Conservation (phyloP, 2,329 filamentous ascomycete genomes). For the Drechmeria coniospora region DNA sequence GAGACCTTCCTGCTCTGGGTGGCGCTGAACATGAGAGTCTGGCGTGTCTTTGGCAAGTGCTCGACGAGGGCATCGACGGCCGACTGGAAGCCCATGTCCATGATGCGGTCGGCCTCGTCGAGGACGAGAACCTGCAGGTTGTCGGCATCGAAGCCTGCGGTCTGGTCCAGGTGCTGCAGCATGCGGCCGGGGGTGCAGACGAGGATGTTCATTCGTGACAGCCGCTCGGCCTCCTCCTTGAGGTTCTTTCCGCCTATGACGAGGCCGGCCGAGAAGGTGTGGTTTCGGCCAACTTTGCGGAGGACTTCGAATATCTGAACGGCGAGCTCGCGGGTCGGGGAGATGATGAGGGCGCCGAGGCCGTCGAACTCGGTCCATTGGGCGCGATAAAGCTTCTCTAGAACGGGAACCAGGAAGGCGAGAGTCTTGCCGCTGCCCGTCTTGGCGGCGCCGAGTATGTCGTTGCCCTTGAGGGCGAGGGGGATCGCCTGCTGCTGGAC, state of each 20-base stretch:
- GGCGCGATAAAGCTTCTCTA: slow-evolving; percentile 80
- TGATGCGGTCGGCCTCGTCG: slow-evolving; percentile 89
- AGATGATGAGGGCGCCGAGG: slow-evolving; percentile 80
- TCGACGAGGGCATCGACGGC: slow-evolving; percentile 87
- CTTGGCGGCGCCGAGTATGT: slow-evolving; percentile 89
- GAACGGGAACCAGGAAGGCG: slow-evolving; percentile 77
- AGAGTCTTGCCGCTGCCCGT: slow-evolving; percentile 93
- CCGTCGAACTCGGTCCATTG: slow-evolving; percentile 88
- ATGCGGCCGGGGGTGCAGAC: slow-evolving; percentile 92
- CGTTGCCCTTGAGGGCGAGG: slow-evolving; percentile 66
- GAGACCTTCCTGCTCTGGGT: slow-evolving; percentile 92
- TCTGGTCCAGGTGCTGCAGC: slow-evolving; percentile 91
- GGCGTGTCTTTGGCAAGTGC: slow-evolving; percentile 69
- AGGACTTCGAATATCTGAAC: slow-evolving; percentile 95
- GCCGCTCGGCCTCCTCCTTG: slow-evolving; percentile 69
- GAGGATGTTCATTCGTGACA: slow-evolving; percentile 89
- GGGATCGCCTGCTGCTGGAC: slow-evolving; percentile 86
- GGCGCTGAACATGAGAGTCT: slow-evolving; percentile 89
- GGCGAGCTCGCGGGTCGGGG: slow-evolving; percentile 85
- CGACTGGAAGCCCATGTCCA: slow-evolving; percentile 92
- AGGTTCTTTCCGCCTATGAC: slow-evolving; percentile 88
- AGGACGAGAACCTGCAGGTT: slow-evolving; percentile 86
- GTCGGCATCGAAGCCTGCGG: slow-evolving; percentile 74
- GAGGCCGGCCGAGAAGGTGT: slow-evolving; percentile 81
- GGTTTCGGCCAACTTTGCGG: slow-evolving; percentile 74